phyloP scores from a whole-genome alignment of 371 early-diverging fungal genomes.

The Synchytrium microbalum region DNA sequence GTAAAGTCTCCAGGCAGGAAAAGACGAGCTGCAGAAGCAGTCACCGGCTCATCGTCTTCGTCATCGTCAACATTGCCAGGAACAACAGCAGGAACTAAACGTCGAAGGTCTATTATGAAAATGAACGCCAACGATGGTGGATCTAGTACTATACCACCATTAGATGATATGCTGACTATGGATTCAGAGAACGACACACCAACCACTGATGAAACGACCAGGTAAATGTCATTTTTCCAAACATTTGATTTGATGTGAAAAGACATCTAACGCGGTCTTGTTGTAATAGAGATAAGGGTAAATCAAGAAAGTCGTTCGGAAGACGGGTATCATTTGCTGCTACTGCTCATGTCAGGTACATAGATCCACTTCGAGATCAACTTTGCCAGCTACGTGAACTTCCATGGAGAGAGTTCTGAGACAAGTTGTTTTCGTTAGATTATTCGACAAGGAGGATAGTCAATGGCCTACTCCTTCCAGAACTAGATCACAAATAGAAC shows the following conservation, averaged over 20 bases:
- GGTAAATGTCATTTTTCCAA: too few relatives aligned
- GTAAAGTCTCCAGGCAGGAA: neutral
- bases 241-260: neutral
- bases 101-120: neutral
- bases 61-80: too few relatives aligned
- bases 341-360: slow-evolving; percentile 32
- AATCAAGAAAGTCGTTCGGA: slow-evolving; percentile 26
- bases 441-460: neutral
- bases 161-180: neutral
- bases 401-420: neutral
- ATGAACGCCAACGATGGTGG: neutral
- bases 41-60: too few relatives aligned
- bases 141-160: neutral
- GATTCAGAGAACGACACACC: neutral
- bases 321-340: slow-evolving; percentile 37
- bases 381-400: slow-evolving; percentile 2
- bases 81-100: neutral
- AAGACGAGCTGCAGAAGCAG: neutral
- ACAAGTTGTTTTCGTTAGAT: neutral
- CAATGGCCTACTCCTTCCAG: neutral
- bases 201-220: neutral
- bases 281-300: slow-evolving; percentile 7
- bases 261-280: neutral
- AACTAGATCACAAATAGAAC: neutral
- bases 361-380: too few relatives aligned